phyloP scores from a whole-genome alignment of 2,329 filamentous ascomycete species.

The Dendryphion nanum region DNA sequence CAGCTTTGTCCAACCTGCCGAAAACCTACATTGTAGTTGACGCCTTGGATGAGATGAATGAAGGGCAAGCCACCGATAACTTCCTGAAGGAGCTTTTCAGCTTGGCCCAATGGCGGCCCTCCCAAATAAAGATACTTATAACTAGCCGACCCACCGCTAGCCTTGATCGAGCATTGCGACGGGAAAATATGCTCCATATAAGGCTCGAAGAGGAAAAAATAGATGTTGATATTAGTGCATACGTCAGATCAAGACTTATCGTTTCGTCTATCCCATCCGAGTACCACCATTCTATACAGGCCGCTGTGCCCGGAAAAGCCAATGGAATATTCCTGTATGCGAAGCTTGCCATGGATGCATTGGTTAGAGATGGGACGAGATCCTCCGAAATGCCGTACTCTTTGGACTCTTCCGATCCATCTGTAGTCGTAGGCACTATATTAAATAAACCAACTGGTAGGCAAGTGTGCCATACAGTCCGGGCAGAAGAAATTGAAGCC shows the following conservation, averaged over 20 bases:
- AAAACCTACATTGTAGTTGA: constrained; percentile 43
- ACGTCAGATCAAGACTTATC: constrained; percentile 28
- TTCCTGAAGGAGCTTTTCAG: constrained; percentile 36
- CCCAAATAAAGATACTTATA: constrained; percentile 42
- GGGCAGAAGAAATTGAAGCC: constrained; percentile 15
- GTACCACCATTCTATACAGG: constrained; percentile 8
- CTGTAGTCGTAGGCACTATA: too few species aligned
- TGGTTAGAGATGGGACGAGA: constrained; percentile 23
- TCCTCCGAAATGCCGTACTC: too few species aligned
- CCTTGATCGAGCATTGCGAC: constrained; percentile 32
- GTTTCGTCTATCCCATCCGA: constrained; percentile 2
- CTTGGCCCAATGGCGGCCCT: constrained; percentile 32
- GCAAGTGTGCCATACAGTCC: too few species aligned
- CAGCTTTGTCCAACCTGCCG: constrained; percentile 8
- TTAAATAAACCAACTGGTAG: too few species aligned
- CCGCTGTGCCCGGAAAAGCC: constrained; percentile 36
- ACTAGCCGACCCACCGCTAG: constrained; percentile 43
- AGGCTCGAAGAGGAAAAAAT: constrained; percentile 39
- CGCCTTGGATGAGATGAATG: constrained; percentile 51
- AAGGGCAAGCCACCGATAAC: constrained; percentile 29
- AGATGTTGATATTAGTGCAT: constrained; percentile 43
- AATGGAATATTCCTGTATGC: constrained; percentile 50
- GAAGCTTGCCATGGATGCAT: constrained; percentile 43
- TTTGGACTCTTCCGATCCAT: too few species aligned
- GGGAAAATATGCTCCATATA: constrained; percentile 26